phyloP scores from a whole-genome alignment of 148 eudicot species.

The Gaultheria prostrata region DNA sequence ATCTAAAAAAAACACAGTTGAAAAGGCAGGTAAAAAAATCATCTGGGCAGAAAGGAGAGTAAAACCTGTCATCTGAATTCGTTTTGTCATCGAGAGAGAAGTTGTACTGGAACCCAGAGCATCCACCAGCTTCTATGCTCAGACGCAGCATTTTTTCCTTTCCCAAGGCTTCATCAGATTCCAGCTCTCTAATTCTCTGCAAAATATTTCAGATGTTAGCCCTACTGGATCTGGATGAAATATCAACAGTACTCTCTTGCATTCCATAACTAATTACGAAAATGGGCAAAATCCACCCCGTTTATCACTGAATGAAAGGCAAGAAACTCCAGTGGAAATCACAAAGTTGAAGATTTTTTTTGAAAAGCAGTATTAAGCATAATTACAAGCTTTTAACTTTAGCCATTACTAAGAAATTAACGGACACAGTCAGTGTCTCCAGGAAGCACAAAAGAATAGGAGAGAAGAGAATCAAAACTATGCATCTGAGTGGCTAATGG shows the following conservation, averaged over 20 bases:
- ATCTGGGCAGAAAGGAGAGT: background rate
- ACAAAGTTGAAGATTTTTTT: background rate
- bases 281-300: background rate
- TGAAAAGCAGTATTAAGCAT: background rate
- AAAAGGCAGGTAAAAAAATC: background rate
- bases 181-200: conserved; percentile 89
- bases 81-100: conserved; percentile 74
- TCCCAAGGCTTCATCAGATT: conserved; percentile 50
- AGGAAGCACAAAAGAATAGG: background rate
- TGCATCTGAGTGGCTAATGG: background rate
- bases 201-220: conserved; percentile 17
- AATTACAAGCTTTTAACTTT: background rate
- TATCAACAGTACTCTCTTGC: background rate
- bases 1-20: background rate
- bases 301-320: background rate
- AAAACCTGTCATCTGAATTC: conserved; percentile 75
- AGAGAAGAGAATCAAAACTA: background rate
- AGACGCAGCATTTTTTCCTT: conserved; percentile 72
- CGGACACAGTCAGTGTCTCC: background rate
- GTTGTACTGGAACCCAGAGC: conserved; percentile 95
- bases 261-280: too few relatives aligned
- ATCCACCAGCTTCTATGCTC: conserved; percentile 97
- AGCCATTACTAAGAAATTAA: too few relatives aligned
- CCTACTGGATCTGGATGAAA: conserved; percentile 14
- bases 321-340: background rate